A percentile compares a stretch with the other conserved stretches of the same genome.
These are phyloP conservation scores for Eucalyptus pauciflora DNA, from an alignment of 345 rosid species.

Conservation along the genomic window DNA sequence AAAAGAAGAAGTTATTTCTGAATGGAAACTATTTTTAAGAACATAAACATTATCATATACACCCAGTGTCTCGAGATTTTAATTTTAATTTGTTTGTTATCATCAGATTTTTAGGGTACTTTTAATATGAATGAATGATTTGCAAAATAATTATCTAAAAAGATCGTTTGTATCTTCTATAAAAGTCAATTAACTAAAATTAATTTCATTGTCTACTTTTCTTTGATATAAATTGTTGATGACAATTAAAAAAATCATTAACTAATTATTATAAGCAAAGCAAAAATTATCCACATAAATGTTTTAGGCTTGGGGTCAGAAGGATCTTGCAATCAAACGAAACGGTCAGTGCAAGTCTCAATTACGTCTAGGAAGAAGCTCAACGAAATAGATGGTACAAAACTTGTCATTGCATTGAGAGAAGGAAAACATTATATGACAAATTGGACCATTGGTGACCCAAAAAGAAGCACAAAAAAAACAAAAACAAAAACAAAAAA, in stretches of 20 bases:
- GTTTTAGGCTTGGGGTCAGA: not conserved
- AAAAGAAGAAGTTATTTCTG: rapidly evolving
- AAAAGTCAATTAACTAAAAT: no score
- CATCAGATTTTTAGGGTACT: no score
- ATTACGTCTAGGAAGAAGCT: not conserved
- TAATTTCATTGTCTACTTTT: no score
- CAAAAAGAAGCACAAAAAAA: not conserved
- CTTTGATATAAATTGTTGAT: no score
- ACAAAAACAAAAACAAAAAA: not conserved
- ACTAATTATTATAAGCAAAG: not conserved
- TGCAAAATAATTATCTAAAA: no score
- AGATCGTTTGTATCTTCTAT: no score
- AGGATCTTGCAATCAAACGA: not conserved
- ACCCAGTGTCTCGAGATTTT: no score
- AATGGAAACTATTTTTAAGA: no score
- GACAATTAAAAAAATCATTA: no score
- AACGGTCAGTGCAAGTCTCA: not conserved
- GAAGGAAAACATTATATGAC: not conserved
- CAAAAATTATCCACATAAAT: not conserved
- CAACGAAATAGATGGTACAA: not conserved
- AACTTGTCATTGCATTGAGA: not conserved
- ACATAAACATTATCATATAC: no score
- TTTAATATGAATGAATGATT: no score
- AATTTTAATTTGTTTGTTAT: no score
- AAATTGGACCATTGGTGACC: not conserved